These are phyloP conservation scores for Digitaria exilis DNA, from an alignment of 202 grass and related monocot genomes.

Conservation along the genomic window DNA sequence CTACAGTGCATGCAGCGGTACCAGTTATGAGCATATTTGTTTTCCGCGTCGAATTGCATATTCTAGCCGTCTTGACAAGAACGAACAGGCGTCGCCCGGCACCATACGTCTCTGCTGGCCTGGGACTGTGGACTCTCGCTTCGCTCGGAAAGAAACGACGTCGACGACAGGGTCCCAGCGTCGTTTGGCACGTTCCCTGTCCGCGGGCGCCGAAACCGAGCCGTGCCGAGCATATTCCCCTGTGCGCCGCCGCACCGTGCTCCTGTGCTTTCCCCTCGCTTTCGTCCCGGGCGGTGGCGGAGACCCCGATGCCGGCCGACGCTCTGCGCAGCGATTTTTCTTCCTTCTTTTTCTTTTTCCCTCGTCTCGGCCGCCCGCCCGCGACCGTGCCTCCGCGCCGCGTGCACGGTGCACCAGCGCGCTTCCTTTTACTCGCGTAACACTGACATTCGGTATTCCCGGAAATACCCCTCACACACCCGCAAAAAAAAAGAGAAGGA, in stretches of 20 bases:
- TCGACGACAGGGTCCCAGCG: neutral
- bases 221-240: slow-evolving; percentile 5
- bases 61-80: no score
- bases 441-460: neutral
- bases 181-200: neutral
- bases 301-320: slow-evolving; percentile 34
- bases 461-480: slow-evolving; percentile 27
- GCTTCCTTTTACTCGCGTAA: neutral
- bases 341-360: neutral
- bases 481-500: no score
- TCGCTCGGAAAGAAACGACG: neutral
- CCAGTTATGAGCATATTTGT: no score
- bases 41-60: no score
- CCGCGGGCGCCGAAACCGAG: slow-evolving; percentile 23
- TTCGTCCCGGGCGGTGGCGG: slow-evolving; percentile 4
- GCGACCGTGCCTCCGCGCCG: neutral
- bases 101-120: no score
- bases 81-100: no score
- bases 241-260: neutral
- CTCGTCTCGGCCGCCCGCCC: neutral
- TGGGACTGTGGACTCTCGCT: no score
- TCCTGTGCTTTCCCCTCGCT: neutral
- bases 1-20: no score
- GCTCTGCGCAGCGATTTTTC: neutral
- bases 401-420: neutral